These are phyloP conservation scores for Phalaenopsis hybrid DNA, from an alignment of 116 monocot genomes.

Conservation along the genomic window DNA sequence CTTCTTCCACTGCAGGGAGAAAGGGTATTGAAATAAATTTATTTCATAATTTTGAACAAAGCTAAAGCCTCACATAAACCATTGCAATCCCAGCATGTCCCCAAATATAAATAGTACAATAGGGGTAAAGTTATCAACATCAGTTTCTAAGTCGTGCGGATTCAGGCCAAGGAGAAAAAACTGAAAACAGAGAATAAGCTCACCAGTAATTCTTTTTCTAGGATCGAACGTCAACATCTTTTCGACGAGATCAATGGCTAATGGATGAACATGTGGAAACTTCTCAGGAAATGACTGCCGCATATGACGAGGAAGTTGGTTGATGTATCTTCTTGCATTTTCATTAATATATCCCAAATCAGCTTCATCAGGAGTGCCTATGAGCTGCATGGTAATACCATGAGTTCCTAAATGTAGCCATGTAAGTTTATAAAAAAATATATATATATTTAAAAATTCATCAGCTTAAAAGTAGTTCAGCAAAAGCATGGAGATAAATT, in stretches of 20 bases:
- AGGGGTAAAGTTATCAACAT: not conserved
- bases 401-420: no score
- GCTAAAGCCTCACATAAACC: no score
- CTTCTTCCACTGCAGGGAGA: conserved; percentile 53
- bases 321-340: conserved; percentile 75
- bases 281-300: conserved; percentile 62
- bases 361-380: conserved; percentile 74
- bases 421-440: no score
- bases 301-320: conserved; percentile 71
- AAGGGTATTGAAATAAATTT: no score
- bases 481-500: no score
- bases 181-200: conserved; percentile 7
- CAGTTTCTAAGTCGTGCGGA: not conserved
- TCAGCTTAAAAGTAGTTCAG: no score
- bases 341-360: conserved; percentile 83
- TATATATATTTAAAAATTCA: no score
- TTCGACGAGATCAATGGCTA: conserved; percentile 84
- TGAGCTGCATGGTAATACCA: conserved; percentile 44
- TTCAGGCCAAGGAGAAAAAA: not conserved
- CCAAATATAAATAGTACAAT: no score
- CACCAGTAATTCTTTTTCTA: conserved; percentile 75
- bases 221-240: conserved; percentile 94
- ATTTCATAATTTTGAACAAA: no score
- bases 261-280: conserved; percentile 72
- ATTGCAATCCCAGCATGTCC: no score